Evolutionary conservation across 805 yeast species (phyloP).

Genomic region (Myxozyma monticola): DNA sequence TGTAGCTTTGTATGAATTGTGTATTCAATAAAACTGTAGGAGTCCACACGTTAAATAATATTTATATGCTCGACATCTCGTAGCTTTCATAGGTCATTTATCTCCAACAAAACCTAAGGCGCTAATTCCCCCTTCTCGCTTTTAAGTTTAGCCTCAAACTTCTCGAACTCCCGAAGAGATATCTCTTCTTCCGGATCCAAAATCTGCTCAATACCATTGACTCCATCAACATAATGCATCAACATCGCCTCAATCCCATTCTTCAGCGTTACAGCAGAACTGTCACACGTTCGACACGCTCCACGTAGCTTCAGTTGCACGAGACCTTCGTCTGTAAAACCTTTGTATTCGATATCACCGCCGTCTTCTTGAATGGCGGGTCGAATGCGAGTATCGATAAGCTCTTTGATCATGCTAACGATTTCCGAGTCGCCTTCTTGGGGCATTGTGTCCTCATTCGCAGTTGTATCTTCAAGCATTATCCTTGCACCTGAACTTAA

Average conservation of each 20-base stretch:
- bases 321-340: slow-evolving; percentile 83
- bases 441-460: slow-evolving; percentile 46
- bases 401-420: slow-evolving; percentile 84
- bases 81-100: no score
- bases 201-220: slow-evolving; percentile 82
- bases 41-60: no score
- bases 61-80: no score
- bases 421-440: slow-evolving; percentile 75
- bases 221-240: slow-evolving; percentile 95
- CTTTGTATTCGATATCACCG: slow-evolving; percentile 89
- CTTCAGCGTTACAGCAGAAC: slow-evolving; percentile 87
- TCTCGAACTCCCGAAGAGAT: slow-evolving; percentile 80
- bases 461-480: slow-evolving; percentile 36
- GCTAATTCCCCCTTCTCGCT: slow-evolving; percentile 28
- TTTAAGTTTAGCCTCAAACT: slow-evolving; percentile 64
- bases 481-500: slow-evolving; percentile 53
- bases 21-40: no score
- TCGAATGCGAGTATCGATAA: slow-evolving; percentile 89
- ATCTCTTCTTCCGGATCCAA: slow-evolving; percentile 74
- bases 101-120: no score
- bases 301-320: slow-evolving; percentile 90
- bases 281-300: slow-evolving; percentile 91
- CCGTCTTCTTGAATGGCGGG: slow-evolving; percentile 99
- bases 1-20: no score
- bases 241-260: slow-evolving; percentile 98